Evolutionary conservation across 345 rosid species (phyloP).

Genomic region (Arabis hirsuta): DNA sequence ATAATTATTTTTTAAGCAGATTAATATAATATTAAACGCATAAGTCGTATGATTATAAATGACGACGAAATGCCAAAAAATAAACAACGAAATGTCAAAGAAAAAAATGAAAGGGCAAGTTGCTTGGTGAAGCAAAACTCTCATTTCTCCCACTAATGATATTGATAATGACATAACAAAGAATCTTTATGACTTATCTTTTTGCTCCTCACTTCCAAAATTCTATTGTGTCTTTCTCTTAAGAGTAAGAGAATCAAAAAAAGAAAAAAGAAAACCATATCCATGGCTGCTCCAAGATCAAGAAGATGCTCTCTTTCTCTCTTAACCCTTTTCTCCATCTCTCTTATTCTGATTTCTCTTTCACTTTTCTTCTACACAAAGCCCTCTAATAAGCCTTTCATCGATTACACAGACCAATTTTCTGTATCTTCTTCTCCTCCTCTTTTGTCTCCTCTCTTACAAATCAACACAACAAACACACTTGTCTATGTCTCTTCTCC

Average conservation of each 20-base stretch:
- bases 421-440: constrained; percentile 30
- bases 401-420: constrained; percentile 37
- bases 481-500: constrained; percentile 15
- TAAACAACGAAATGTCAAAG: no score
- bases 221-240: constrained; percentile 24
- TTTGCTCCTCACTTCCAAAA: constrained; percentile 10
- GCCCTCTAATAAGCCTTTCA: constrained; percentile 25
- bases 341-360: constrained; percentile 32
- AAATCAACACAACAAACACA: constrained; percentile 27
- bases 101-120: constrained; percentile 3
- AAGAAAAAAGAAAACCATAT: not conserved
- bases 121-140: constrained; percentile 46
- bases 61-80: no score
- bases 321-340: constrained; percentile 25
- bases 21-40: no score
- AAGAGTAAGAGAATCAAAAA: not conserved
- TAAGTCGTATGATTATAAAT: no score
- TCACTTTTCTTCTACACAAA: constrained; percentile 33
- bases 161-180: constrained; percentile 35
- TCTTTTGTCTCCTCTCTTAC: not conserved
- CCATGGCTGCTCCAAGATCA: constrained; percentile 43
- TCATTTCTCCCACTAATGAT: constrained; percentile 37
- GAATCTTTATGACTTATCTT: constrained; percentile 35
- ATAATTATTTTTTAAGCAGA: no score
- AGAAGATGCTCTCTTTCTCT: constrained; percentile 40